These are phyloP conservation scores for Alternaria sp. DNA, from an alignment of 2,329 filamentous ascomycete genomes.

Conservation along the genomic window DNA sequence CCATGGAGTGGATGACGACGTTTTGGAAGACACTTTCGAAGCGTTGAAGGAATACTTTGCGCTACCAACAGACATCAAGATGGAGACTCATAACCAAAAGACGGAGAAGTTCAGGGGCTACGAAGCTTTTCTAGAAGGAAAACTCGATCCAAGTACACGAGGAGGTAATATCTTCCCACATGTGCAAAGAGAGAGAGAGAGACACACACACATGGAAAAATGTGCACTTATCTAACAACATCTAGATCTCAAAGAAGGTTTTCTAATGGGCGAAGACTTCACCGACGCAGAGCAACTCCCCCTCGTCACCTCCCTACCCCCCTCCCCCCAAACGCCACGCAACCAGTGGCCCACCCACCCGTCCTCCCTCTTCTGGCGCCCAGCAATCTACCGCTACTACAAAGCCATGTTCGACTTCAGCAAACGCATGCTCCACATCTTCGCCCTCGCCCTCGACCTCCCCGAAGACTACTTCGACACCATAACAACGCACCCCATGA, in stretches of 20 bases:
- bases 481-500: conserved; percentile 54
- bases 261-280: conserved; percentile 49
- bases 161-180: conserved; percentile 33
- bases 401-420: conserved; percentile 43
- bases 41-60: conserved; percentile 45
- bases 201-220: too few species aligned
- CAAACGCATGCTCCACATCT: conserved; percentile 46
- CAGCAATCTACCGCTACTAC: conserved; percentile 46
- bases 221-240: not conserved
- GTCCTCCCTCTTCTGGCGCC: conserved; percentile 41
- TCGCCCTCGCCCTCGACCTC: conserved; percentile 53
- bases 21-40: conserved; percentile 42
- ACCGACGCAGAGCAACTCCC: conserved; percentile 45
- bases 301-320: conserved; percentile 26
- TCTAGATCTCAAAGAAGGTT: conserved; percentile 48
- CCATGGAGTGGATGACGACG: conserved; percentile 39
- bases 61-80: conserved; percentile 45
- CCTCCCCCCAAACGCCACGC: conserved; percentile 27
- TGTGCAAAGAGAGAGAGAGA: too few species aligned
- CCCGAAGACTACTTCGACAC: conserved; percentile 52
- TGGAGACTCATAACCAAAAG: conserved; percentile 50
- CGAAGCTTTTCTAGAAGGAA: conserved; percentile 50
- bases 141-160: conserved; percentile 47
- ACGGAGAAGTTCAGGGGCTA: conserved; percentile 49
- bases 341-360: conserved; percentile 47